Evolutionary conservation across 805 yeast species (phyloP).

Genomic region (Peterozyma xylosa): DNA sequence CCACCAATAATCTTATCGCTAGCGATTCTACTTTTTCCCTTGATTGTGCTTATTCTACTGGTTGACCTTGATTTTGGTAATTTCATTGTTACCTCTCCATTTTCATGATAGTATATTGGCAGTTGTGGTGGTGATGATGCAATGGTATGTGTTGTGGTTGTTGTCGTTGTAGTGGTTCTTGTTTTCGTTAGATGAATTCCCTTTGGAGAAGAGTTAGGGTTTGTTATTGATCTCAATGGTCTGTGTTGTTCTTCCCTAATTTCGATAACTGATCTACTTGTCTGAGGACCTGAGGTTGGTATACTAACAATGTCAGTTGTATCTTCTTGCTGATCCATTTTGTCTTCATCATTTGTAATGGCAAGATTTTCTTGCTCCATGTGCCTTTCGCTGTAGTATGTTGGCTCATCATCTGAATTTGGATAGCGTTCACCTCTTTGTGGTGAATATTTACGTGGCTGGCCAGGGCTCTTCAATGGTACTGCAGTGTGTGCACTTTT

Average conservation of each 20-base stretch:
- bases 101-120: conserved; percentile 3
- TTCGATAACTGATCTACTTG: conserved; percentile 6
- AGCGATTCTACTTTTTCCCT: conserved; percentile 15
- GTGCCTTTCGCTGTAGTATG: conserved; percentile 16
- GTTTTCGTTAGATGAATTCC: conserved; percentile 35
- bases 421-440: conserved; percentile 19
- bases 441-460: conserved; percentile 70
- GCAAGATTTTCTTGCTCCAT: conserved; percentile 12
- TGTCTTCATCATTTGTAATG: conserved; percentile 38
- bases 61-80: conserved; percentile 22
- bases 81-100: conserved; percentile 12
- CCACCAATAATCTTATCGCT: conserved; percentile 23
- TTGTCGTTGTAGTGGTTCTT: conserved; percentile 42
- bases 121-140: conserved; percentile 21
- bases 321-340: conserved; percentile 17
- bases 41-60: conserved; percentile 12
- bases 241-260: conserved; percentile 25
- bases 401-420: conserved; percentile 27
- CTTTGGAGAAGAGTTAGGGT: conserved; percentile 16
- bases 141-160: conserved; percentile 24
- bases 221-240: conserved; percentile 25
- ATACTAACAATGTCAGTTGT: conserved; percentile 10
- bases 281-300: neutral
- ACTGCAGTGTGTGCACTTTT: conserved; percentile 70
- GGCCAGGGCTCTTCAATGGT: conserved; percentile 93